Evolutionary conservation across 148 eudicot genomes (phyloP).

Genomic region (Oxyria digyna): DNA sequence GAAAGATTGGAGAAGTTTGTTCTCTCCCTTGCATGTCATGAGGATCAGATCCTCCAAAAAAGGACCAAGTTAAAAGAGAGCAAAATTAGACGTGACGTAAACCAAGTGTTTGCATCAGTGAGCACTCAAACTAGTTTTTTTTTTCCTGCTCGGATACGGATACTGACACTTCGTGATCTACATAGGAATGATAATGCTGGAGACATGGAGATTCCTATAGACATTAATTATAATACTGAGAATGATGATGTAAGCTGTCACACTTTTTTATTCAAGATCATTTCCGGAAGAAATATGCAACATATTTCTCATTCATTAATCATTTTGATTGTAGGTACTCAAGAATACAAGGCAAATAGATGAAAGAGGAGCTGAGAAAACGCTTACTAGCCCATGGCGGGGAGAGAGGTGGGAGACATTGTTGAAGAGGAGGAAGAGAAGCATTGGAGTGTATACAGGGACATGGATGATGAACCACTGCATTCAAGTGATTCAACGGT

Average conservation of each 20-base stretch:
- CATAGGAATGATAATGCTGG: neutral
- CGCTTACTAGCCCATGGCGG: too few relatives aligned
- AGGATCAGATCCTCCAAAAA: constrained; percentile 27
- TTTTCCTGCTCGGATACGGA: too few relatives aligned
- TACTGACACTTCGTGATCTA: too few relatives aligned
- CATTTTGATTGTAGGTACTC: neutral
- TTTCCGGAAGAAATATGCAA: neutral
- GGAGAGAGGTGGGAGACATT: too few relatives aligned
- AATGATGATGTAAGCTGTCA: neutral
- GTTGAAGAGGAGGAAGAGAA: too few relatives aligned
- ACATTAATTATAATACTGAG: neutral
- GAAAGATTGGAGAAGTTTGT: constrained; percentile 41
- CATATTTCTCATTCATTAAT: neutral
- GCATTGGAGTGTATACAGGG: too few relatives aligned
- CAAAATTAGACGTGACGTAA: constrained; percentile 15
- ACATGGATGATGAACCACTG: too few relatives aligned
- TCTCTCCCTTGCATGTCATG: constrained; percentile 21
- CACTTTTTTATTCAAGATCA: neutral
- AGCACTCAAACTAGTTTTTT: neutral
- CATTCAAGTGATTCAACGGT: too few relatives aligned
- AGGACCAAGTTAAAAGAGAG: constrained; percentile 19
- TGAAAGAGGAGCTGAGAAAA: neutral
- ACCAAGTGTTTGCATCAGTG: constrained; percentile 16
- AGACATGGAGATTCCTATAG: neutral
- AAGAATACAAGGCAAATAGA: neutral